Evolutionary conservation across 169 alveolate species (phyloP).

Genomic region (Neospora caninum): DNA sequence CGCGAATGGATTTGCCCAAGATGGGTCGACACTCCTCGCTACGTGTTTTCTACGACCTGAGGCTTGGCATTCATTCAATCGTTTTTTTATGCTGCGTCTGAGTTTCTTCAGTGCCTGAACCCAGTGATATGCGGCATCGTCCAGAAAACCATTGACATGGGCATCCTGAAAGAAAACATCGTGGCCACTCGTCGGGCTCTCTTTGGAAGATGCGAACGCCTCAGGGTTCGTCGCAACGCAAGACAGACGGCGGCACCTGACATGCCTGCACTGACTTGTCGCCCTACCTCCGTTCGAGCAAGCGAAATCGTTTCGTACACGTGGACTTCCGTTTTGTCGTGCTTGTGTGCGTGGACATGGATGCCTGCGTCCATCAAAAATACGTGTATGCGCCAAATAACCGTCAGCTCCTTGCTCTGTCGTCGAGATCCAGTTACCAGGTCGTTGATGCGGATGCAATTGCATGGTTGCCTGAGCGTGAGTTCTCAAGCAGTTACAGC

Average conservation of each 20-base stretch:
- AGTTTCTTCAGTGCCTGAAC: slow-evolving; percentile 20
- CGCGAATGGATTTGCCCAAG: no score
- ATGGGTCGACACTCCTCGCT: no score
- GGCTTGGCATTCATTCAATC: no score
- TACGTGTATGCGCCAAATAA: neutral
- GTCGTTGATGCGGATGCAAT: no score
- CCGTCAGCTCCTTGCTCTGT: no score
- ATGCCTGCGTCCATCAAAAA: neutral
- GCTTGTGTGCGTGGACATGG: neutral
- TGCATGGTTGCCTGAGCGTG: no score
- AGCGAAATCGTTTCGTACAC: neutral
- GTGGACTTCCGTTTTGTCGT: neutral
- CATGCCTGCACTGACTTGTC: neutral
- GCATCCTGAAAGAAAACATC: slow-evolving; percentile 26
- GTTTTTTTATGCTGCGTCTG: neutral
- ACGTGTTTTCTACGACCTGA: no score
- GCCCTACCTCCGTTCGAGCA: neutral
- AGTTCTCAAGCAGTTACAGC: no score
- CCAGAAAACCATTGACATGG: slow-evolving; percentile 51
- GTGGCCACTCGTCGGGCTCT: neutral
- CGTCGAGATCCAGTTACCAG: no score
- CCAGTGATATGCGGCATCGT: slow-evolving; percentile 51
- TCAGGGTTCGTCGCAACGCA: neutral
- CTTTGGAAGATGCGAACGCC: neutral
- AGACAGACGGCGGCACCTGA: neutral